phyloP scores from a whole-genome alignment of 306 rosid genomes.

The Glycine soja region DNA sequence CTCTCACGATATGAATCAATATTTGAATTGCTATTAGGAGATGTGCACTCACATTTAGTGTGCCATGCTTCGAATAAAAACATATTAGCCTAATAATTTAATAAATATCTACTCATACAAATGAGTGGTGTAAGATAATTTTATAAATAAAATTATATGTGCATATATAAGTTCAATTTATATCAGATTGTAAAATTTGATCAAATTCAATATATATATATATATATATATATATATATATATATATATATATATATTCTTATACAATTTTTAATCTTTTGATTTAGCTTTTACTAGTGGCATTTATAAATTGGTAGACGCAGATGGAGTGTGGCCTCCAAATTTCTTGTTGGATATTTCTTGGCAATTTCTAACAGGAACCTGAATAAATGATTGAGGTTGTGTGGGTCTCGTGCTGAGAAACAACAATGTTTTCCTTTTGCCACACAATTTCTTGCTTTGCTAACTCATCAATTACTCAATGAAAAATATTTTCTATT shows the following conservation, averaged over 20 bases:
- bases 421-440: constrained; percentile 54
- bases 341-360: constrained; percentile 42
- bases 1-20: too few relatives aligned
- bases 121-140: not conserved
- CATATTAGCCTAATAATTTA: not conserved
- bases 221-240: too few relatives aligned
- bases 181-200: not conserved
- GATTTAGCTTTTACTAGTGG: not conserved
- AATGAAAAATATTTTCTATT: not conserved
- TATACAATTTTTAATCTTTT: not conserved
- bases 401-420: constrained; percentile 52
- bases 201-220: not conserved
- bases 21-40: too few relatives aligned
- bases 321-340: not conserved
- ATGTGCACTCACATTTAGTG: too few relatives aligned
- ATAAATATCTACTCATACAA: not conserved
- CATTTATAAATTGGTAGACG: not conserved
- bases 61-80: not conserved
- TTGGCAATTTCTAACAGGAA: constrained; percentile 38
- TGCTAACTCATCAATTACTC: constrained; percentile 16
- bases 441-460: constrained; percentile 45
- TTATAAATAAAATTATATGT: not conserved
- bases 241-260: not conserved
- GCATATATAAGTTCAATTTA: not conserved
- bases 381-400: constrained; percentile 39